phyloP scores from a whole-genome alignment of 352 stramenopile species.

The Phytophthora pistaciae region DNA sequence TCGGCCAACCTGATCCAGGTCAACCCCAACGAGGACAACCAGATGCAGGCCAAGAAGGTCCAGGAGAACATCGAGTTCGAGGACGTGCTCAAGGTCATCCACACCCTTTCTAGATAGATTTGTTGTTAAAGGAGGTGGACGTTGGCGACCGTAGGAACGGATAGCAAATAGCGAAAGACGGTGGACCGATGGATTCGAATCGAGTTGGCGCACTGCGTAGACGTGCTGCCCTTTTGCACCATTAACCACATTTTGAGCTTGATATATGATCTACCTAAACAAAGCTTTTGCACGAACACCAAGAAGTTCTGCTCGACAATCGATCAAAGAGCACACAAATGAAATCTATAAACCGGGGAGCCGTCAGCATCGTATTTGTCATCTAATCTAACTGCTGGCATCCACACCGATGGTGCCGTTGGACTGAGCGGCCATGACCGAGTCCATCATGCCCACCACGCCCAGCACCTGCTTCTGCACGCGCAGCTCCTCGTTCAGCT shows the following conservation, averaged over 20 bases:
- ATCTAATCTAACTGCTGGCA: slow-evolving; percentile 43
- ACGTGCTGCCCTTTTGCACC: slow-evolving; percentile 31
- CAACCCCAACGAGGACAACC: slow-evolving; percentile 82
- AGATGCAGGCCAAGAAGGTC: slow-evolving; percentile 89
- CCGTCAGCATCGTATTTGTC: slow-evolving; percentile 36
- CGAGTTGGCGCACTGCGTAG: slow-evolving; percentile 21
- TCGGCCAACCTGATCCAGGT: slow-evolving; percentile 65
- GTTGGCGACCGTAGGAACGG: slow-evolving; percentile 8
- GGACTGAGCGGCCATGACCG: slow-evolving; percentile 87
- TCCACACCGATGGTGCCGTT: slow-evolving; percentile 58
- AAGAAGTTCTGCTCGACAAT: not conserved
- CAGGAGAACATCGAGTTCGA: slow-evolving; percentile 90
- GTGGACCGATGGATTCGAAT: slow-evolving; percentile 27
- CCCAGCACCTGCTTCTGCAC: slow-evolving; percentile 88
- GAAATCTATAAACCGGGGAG: slow-evolving; percentile 35
- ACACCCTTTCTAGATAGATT: slow-evolving; percentile 90
- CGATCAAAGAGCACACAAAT: slow-evolving; percentile 18
- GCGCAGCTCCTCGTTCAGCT: slow-evolving; percentile 86
- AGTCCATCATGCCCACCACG: slow-evolving; percentile 92
- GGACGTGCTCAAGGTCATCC: slow-evolving; percentile 88
- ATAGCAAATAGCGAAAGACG: slow-evolving; percentile 34
- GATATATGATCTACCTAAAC: not conserved
- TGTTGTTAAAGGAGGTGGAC: slow-evolving; percentile 42
- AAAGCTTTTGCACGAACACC: slow-evolving; percentile 12
- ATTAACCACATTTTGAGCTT: slow-evolving; percentile 10